A percentile compares a stretch with the other conserved stretches of the same genome.
Conservation (phyloP, 2,329 filamentous ascomycete genomes). For the Botryotinia globosa region DNA sequence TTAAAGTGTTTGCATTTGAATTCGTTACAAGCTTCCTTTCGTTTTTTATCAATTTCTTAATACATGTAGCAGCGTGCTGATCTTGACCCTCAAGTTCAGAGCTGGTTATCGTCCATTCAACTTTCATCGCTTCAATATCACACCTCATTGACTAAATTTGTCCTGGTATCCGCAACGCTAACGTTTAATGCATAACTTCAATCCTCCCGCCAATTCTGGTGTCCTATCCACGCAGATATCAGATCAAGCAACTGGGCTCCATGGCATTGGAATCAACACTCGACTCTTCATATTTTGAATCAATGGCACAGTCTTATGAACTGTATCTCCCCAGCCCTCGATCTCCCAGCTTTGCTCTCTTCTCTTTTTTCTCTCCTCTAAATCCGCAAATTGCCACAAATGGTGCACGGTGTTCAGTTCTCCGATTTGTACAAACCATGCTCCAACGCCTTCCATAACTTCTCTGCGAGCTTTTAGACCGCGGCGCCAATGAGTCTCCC, state of each 20-base stretch:
- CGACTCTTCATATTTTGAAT: slow-evolving; percentile 96
- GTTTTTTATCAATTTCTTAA: neutral
- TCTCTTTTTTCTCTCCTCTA: slow-evolving; percentile 87
- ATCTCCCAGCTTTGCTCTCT: slow-evolving; percentile 94
- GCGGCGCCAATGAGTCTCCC: slow-evolving; percentile 97
- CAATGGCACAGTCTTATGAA: slow-evolving; percentile 96
- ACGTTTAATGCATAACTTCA: neutral
- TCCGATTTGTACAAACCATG: slow-evolving; percentile 98
- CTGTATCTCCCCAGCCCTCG: slow-evolving; percentile 94
- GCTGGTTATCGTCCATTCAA: neutral
- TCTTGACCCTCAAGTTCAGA: neutral
- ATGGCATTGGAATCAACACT: slow-evolving; percentile 90
- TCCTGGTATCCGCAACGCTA: slow-evolving; percentile 9
- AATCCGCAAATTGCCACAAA: slow-evolving; percentile 95
- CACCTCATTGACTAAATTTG: slow-evolving; percentile 1
- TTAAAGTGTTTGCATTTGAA: neutral
- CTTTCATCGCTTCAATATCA: slow-evolving; percentile 3
- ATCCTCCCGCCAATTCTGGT: neutral
- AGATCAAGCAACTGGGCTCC: slow-evolving; percentile 74
- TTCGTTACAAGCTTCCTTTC: neutral
- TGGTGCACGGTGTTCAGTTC: slow-evolving; percentile 98
- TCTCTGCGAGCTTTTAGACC: slow-evolving; percentile 87
- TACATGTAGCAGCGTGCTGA: slow-evolving; percentile 27
- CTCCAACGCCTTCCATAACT: slow-evolving; percentile 97
- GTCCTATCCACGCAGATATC: neutral